These are phyloP conservation scores for Russula abietina DNA, from an alignment of 768 basidiomycete genomes.

Conservation along the genomic window DNA sequence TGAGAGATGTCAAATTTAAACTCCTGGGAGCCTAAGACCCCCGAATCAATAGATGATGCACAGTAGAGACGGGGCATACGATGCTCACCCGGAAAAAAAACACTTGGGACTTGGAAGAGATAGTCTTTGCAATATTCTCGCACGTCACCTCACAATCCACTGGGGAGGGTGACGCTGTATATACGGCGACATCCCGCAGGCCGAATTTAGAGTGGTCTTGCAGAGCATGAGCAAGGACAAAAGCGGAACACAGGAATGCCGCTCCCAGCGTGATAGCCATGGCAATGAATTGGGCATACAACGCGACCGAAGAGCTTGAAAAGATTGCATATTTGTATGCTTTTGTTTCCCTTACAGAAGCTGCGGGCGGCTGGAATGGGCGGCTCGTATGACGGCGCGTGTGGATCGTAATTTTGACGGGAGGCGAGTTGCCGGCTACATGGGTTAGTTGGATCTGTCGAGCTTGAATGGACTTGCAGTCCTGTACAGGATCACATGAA, in stretches of 20 bases:
- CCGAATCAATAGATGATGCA: neutral
- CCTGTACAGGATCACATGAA: neutral
- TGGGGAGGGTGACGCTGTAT: neutral
- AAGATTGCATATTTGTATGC: neutral
- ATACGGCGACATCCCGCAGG: neutral
- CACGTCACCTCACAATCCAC: neutral
- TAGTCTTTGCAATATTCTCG: neutral
- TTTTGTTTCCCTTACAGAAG: neutral
- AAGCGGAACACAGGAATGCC: neutral
- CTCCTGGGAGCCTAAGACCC: slow-evolving; percentile 1
- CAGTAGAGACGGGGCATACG: neutral
- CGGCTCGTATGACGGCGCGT: neutral
- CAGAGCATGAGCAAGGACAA: neutral
- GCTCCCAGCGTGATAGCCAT: neutral
- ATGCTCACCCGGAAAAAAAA: slow-evolving; percentile 5
- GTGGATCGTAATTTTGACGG: neutral
- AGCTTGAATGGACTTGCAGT: neutral
- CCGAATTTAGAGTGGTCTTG: neutral
- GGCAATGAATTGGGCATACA: neutral
- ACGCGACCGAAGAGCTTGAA: neutral
- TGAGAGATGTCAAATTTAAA: too few species aligned
- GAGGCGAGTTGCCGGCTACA: neutral
- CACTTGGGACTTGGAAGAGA: slow-evolving; percentile 7
- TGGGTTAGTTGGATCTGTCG: neutral
- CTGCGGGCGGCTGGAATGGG: neutral